phyloP scores from a whole-genome alignment of 2,329 filamentous ascomycete genomes.

The Pseudogymnoascus verrucosus region DNA sequence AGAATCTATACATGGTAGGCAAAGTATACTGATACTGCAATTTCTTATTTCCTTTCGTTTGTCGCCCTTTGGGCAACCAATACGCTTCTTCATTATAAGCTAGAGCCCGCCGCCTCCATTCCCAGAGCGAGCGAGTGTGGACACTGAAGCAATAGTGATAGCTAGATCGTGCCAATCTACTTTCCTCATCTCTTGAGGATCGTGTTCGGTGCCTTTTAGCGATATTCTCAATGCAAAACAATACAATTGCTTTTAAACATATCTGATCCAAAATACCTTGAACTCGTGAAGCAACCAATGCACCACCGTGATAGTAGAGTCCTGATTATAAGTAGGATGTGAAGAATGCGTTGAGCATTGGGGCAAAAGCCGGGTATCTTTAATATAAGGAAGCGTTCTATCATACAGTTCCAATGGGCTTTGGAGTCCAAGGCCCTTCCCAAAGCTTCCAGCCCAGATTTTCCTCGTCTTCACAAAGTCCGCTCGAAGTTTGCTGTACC shows the following conservation, averaged over 20 bases:
- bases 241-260: not conserved
- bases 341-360: not conserved
- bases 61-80: conserved; percentile 1
- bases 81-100: conserved; percentile 30
- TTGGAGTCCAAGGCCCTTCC: conserved; percentile 47
- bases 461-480: conserved; percentile 8
- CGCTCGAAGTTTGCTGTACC: not conserved
- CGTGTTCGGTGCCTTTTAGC: conserved; percentile 4
- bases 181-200: conserved; percentile 8
- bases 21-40: not conserved
- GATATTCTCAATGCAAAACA: not conserved
- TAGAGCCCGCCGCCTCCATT: conserved; percentile 47
- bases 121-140: conserved; percentile 47
- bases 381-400: conserved; percentile 13
- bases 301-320: not conserved
- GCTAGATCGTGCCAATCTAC: conserved; percentile 19
- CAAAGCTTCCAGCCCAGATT: conserved; percentile 41
- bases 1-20: conserved; percentile 3
- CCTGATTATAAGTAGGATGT: not conserved
- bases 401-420: conserved; percentile 49
- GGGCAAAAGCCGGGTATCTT: conserved; percentile 10
- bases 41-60: not conserved
- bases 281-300: not conserved
- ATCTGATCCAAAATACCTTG: not conserved
- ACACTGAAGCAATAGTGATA: conserved; percentile 48